A percentile compares a stretch with the other conserved stretches of the same genome.
phyloP scores from a whole-genome alignment of 495 filamentous ascomycete genomes.

The Penicillium samsonianum region DNA sequence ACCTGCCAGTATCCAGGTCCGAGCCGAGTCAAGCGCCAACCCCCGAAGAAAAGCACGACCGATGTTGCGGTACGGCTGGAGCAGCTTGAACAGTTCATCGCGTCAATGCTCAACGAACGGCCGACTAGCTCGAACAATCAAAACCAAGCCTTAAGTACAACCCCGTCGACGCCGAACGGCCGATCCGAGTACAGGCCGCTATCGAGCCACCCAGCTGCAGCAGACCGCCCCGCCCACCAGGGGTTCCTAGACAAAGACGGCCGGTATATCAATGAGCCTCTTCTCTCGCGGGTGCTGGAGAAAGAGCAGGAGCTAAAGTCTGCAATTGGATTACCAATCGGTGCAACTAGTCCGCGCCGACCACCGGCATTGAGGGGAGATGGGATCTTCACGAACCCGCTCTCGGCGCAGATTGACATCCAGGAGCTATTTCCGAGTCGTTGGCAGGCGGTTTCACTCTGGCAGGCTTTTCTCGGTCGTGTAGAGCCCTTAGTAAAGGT shows the following conservation, averaged over 20 bases:
- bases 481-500: conserved; percentile 47
- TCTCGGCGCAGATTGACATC: conserved; percentile 20
- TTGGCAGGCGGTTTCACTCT: conserved; percentile 33
- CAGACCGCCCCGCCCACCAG: conserved; percentile 7
- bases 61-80: conserved; percentile 29
- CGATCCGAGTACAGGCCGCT: background rate
- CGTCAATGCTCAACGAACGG: conserved; percentile 14
- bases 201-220: background rate
- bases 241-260: conserved; percentile 30
- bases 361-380: conserved; percentile 20
- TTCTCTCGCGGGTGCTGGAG: conserved; percentile 32
- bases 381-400: conserved; percentile 23
- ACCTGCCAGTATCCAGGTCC: conserved; percentile 38
- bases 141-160: background rate
- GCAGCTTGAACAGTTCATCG: conserved; percentile 33
- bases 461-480: conserved; percentile 32
- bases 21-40: conserved; percentile 28
- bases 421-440: conserved; percentile 24
- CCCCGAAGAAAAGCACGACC: conserved; percentile 23
- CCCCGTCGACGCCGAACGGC: background rate
- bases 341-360: conserved; percentile 12
- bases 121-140: background rate
- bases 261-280: conserved; percentile 34
- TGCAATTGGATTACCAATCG: conserved; percentile 27
- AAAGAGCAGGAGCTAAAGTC: conserved; percentile 31